These are phyloP conservation scores for Exophiala phaeomuriformis DNA, from an alignment of 2,329 filamentous ascomycete species.

Conservation along the genomic window DNA sequence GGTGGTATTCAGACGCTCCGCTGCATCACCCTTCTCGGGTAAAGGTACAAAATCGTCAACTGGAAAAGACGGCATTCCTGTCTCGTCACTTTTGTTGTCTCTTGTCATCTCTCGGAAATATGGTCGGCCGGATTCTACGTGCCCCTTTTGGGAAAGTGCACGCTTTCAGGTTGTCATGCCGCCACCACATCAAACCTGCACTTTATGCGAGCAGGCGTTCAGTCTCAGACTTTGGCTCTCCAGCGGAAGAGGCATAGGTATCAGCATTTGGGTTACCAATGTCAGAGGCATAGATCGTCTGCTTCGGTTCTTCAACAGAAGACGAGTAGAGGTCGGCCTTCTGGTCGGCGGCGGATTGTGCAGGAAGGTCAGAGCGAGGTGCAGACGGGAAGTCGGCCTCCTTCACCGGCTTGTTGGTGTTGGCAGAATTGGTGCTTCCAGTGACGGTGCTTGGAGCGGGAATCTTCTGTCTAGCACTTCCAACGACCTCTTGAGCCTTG, in stretches of 20 bases:
- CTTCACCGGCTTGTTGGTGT: slow-evolving; percentile 31
- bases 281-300: neutral
- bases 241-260: neutral
- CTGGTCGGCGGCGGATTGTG: too few species aligned
- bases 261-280: neutral
- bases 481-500: slow-evolving; percentile 51
- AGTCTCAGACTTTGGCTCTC: neutral
- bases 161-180: slow-evolving; percentile 8
- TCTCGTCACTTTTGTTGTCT: slow-evolving; percentile 1
- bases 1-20: neutral
- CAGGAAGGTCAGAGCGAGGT: slow-evolving; percentile 33
- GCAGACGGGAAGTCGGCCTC: slow-evolving; percentile 47
- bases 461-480: slow-evolving; percentile 31
- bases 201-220: neutral
- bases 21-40: neutral
- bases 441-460: slow-evolving; percentile 8
- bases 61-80: neutral
- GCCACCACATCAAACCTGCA: neutral
- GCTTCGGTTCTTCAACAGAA: neutral
- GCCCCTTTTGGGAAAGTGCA: neutral
- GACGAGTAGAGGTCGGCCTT: neutral
- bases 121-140: neutral
- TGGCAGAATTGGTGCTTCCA: too few species aligned
- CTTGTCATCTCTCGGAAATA: neutral
- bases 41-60: slow-evolving; percentile 3